Percentiles rank a stretch among this genome's conserved stretches.
phyloP scores from a whole-genome alignment of 352 stramenopile genomes.

The Phytopythium vexans region DNA sequence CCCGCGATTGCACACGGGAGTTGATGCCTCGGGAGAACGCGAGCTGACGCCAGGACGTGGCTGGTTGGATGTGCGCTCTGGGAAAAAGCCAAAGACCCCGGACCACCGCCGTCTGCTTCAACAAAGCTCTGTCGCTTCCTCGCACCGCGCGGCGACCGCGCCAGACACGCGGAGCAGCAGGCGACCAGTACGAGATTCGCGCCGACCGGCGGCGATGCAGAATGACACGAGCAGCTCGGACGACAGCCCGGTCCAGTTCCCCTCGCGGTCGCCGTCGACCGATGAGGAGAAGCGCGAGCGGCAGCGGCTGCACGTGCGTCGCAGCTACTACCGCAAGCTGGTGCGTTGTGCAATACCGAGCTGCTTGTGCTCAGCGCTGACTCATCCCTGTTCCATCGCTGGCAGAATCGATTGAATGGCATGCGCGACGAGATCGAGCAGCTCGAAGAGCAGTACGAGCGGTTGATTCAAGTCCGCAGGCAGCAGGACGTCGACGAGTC shows the following conservation, averaged over 20 bases:
- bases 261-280: neutral
- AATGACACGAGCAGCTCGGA: too few relatives aligned
- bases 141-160: too few relatives aligned
- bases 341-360: slow-evolving; percentile 3
- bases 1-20: too few relatives aligned
- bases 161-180: too few relatives aligned
- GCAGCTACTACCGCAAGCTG: slow-evolving; percentile 38
- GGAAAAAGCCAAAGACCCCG: too few relatives aligned
- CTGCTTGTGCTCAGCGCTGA: neutral
- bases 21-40: too few relatives aligned
- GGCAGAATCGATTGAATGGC: slow-evolving; percentile 31
- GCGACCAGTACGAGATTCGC: too few relatives aligned
- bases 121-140: too few relatives aligned
- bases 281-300: slow-evolving; percentile 32
- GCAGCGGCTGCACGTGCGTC: slow-evolving; percentile 56
- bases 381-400: neutral
- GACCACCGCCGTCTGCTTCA: too few relatives aligned
- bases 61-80: too few relatives aligned
- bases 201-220: too few relatives aligned
- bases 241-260: neutral
- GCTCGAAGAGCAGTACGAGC: slow-evolving; percentile 34
- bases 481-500: slow-evolving; percentile 9
- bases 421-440: slow-evolving; percentile 29
- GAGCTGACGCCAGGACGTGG: too few relatives aligned
- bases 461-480: slow-evolving; percentile 15